Conservation (phyloP, 2,329 filamentous ascomycete species). For the Aureobasidium sp. region DNA sequence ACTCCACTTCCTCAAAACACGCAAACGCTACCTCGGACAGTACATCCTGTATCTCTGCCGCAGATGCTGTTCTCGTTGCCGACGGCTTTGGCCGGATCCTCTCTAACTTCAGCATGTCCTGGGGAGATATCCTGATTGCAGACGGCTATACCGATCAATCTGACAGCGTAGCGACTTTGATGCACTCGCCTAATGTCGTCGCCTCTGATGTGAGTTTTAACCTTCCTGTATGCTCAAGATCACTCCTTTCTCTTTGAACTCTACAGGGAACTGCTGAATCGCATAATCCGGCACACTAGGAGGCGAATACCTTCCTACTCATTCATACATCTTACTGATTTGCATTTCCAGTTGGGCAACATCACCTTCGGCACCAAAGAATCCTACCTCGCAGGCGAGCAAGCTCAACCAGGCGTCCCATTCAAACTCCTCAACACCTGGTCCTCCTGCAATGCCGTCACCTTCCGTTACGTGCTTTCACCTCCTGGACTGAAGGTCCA, state of each 20-base stretch:
- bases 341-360: neutral
- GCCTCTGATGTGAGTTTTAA: neutral
- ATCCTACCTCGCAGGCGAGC: conserved; percentile 26
- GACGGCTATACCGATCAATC: conserved; percentile 27
- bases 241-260: too few species aligned
- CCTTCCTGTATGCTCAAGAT: too few species aligned
- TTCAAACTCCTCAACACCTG: conserved; percentile 27
- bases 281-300: too few species aligned
- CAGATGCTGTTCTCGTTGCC: conserved; percentile 24
- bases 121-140: conserved; percentile 23
- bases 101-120: conserved; percentile 21
- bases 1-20: neutral
- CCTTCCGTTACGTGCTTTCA: conserved; percentile 26
- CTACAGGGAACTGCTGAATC: too few species aligned
- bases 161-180: conserved; percentile 28
- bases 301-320: neutral
- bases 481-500: conserved; percentile 21
- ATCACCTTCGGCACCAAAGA: conserved; percentile 24
- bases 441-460: conserved; percentile 24
- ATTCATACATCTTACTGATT: neutral
- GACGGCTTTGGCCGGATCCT: conserved; percentile 26
- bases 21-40: neutral
- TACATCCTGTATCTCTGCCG: neutral
- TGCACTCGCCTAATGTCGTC: conserved; percentile 14
- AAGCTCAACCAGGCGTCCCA: conserved; percentile 26